Evolutionary conservation across 116 monocot species (phyloP).

Genomic region (Phalaenopsis hybrid): DNA sequence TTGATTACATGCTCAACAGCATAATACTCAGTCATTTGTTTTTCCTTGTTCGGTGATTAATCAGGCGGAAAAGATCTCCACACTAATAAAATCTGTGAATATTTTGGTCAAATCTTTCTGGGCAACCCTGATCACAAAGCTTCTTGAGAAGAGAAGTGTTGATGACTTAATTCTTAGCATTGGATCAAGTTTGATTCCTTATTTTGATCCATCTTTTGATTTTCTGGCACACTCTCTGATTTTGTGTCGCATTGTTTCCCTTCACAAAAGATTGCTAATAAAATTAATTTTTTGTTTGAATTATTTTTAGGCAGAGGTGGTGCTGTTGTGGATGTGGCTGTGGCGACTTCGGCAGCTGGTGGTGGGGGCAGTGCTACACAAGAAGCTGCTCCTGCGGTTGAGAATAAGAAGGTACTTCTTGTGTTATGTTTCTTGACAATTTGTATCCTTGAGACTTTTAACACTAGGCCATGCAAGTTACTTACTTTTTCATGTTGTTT

Average conservation of each 20-base stretch:
- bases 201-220: not conserved
- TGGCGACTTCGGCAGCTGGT: conserved; percentile 35
- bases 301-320: conserved; percentile 54
- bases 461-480: not conserved
- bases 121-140: conserved; percentile 66
- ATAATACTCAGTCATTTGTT: too few relatives aligned
- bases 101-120: conserved; percentile 70
- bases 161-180: conserved; percentile 64
- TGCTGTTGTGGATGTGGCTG: conserved; percentile 32
- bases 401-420: conserved; percentile 60
- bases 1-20: too few relatives aligned
- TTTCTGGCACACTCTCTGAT: not conserved
- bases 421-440: not conserved
- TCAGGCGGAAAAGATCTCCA: conserved; percentile 58
- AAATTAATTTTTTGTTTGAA: not conserved
- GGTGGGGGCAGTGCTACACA: conserved; percentile 34
- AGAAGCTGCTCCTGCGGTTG: conserved; percentile 37
- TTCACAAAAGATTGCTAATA: not conserved
- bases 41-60: too few relatives aligned
- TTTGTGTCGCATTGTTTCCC: not conserved
- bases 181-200: conserved; percentile 47
- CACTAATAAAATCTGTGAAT: conserved; percentile 66
- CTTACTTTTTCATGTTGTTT: not conserved
- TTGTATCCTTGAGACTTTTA: not conserved
- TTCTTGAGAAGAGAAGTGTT: conserved; percentile 58